Percentiles rank a stretch among this genome's conserved stretches.
phyloP scores from a whole-genome alignment of 352 stramenopile genomes.

The Phytophthora pistaciae region DNA sequence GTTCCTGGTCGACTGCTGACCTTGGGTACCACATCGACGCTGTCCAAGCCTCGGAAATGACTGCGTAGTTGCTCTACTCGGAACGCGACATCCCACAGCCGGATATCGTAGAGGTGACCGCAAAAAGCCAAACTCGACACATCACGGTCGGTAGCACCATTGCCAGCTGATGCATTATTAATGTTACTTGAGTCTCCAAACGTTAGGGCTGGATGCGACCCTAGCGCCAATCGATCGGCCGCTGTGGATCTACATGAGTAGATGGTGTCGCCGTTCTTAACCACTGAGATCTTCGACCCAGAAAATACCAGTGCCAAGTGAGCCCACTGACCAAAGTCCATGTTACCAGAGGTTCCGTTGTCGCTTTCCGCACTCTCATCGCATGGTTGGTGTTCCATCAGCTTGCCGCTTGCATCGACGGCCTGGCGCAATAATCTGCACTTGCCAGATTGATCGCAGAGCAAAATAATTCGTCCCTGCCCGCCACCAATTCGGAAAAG shows the following conservation, averaged over 20 bases:
- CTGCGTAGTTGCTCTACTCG: conserved; percentile 63
- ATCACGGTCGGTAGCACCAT: neutral
- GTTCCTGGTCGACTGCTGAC: conserved; percentile 31
- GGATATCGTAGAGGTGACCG: conserved; percentile 65
- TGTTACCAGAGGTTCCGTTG: conserved; percentile 5
- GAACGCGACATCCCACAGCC: conserved; percentile 69
- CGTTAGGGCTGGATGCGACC: conserved; percentile 17
- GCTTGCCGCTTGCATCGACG: conserved; percentile 9
- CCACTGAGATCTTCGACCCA: conserved; percentile 42
- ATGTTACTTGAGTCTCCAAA: conserved; percentile 24
- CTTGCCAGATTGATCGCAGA: conserved; percentile 19
- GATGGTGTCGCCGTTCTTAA: conserved; percentile 50
- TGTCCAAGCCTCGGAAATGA: conserved; percentile 59
- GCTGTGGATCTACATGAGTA: conserved; percentile 18
- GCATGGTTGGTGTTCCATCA: conserved; percentile 14
- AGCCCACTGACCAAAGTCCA: conserved; percentile 46
- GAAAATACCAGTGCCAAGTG: conserved; percentile 65
- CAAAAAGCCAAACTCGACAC: conserved; percentile 18
- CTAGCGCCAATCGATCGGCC: conserved; percentile 10
- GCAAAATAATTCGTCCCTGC: conserved; percentile 23
- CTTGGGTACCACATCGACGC: conserved; percentile 25
- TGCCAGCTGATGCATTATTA: neutral
- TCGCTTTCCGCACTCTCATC: neutral
- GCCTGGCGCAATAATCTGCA: conserved; percentile 18
- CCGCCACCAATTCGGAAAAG: conserved; percentile 31